Percentiles rank a stretch among this genome's conserved stretches.
phyloP scores from a whole-genome alignment of 108 stramenopile species.

The Cyclotella sp. region DNA sequence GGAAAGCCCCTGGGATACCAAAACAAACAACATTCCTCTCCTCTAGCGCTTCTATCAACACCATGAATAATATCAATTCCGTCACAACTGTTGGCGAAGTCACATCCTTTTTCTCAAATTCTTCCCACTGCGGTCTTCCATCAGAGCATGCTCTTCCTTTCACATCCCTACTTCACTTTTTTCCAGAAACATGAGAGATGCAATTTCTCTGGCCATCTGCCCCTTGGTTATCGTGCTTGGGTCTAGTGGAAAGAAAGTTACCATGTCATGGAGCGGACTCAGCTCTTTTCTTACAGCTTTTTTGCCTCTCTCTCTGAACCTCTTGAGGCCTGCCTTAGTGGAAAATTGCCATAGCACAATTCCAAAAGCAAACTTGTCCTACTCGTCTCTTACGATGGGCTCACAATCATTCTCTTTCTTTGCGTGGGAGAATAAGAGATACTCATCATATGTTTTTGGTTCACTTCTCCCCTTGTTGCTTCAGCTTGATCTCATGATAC shows the following conservation, averaged over 20 bases:
- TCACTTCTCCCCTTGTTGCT: not conserved
- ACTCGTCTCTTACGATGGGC: conserved; percentile 7
- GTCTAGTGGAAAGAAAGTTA: conserved; percentile 29
- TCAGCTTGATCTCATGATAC: not conserved
- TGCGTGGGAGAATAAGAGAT: not conserved
- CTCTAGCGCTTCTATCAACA: conserved; percentile 12
- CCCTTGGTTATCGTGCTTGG: conserved; percentile 25
- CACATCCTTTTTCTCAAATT: conserved; percentile 16
- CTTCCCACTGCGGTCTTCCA: conserved; percentile 22
- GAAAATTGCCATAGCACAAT: not conserved
- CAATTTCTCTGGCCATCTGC: conserved; percentile 30
- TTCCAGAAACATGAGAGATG: too few species aligned
- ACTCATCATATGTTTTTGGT: conserved; percentile 7
- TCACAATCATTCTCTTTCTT: conserved; percentile 2
- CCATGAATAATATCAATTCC: conserved; percentile 31
- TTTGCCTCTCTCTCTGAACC: too few species aligned
- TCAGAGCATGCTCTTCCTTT: conserved; percentile 44
- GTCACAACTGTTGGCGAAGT: too few species aligned
- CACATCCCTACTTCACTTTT: conserved; percentile 23
- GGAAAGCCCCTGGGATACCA: conserved; percentile 25
- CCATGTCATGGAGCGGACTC: conserved; percentile 46
- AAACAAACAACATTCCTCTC: conserved; percentile 5
- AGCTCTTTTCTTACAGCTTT: conserved; percentile 50
- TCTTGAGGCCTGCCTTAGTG: conserved; percentile 20
- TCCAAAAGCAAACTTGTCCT: not conserved